phyloP scores from a whole-genome alignment of 2,329 filamentous ascomycete species.

The Cucurbitaria berberidis region DNA sequence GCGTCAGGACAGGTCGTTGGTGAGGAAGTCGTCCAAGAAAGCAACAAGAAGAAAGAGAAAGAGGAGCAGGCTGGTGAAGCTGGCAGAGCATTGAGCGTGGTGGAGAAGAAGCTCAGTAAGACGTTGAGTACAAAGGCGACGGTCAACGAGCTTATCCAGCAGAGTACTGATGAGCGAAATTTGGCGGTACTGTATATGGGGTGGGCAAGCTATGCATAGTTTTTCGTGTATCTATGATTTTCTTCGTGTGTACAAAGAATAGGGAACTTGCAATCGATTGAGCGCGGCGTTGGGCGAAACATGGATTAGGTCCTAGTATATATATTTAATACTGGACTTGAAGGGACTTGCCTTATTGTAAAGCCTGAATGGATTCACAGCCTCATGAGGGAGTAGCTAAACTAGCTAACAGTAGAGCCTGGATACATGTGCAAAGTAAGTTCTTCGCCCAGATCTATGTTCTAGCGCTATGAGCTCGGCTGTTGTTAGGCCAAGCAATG shows the following conservation, averaged over 20 bases:
- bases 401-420: no score
- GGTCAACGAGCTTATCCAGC: conserved; percentile 95
- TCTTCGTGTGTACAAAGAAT: neutral
- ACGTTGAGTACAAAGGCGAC: conserved; percentile 92
- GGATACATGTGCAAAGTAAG: no score
- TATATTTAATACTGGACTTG: no score
- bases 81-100: conserved; percentile 87
- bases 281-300: neutral
- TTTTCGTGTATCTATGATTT: no score
- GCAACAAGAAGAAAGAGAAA: conserved; percentile 52
- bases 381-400: no score
- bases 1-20: conserved; percentile 21
- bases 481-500: neutral
- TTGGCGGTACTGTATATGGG: conserved; percentile 76
- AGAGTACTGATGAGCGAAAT: conserved; percentile 91
- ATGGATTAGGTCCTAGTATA: neutral
- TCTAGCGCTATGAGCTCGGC: no score
- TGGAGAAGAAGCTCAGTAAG: conserved; percentile 95
- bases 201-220: conserved; percentile 47
- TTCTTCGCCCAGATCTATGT: no score
- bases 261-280: neutral
- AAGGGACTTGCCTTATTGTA: no score
- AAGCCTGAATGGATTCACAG: no score
- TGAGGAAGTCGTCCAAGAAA: conserved; percentile 38
- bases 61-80: conserved; percentile 76